Evolutionary conservation across 2,329 filamentous ascomycete genomes (phyloP), one percentile per base, ranked within the genome.

Genomic region (Penicillium psychrosexuale): DNA sequence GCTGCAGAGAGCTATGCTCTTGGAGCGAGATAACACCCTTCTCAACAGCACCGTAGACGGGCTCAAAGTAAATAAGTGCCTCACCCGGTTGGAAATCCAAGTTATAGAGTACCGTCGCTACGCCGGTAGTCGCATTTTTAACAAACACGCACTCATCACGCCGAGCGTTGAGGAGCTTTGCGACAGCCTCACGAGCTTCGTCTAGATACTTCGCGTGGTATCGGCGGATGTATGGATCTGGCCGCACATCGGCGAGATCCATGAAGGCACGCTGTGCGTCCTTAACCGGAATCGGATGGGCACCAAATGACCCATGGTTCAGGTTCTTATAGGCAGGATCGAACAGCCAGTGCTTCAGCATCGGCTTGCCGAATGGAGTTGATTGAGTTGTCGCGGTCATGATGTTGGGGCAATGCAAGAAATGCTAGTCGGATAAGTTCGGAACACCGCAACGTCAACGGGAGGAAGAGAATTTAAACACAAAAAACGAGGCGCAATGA

Each of bases 291-390:
- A 74, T 77, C 3, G 92, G 91, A 64, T 87, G 85, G 2, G 87
- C 86, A 33, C 92, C 92, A 69, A 90, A 96, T 0, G 91, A 95
- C 46, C 90, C 90, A 68, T 95, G 88, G 70, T 95, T 95, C 50
- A 95, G 75, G 67, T 91, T 91, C 48, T 78, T 80, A 70, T 84
- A 91, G n/a, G 78, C 77, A 0, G 83, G 78, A 45, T 85, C 83
- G 56, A 92, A 83, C n/a, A 84, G 73, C 69, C 93, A 94, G 36
- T 89, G 80, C 58, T 85, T 80, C 54, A 80, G 78, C 64, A 88
- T 73, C 33, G 76, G 71, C 52, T 74, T 77, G 13, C 83, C 83
- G 63, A 84, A 85, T 3, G 73, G 67, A 2, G 69, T 71, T 13
- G 47, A 52, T 51, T 63, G 47, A 19, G 24, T 28, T 17, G 42